phyloP scores from a whole-genome alignment of 345 rosid genomes.

The Gossypium anomalum region DNA sequence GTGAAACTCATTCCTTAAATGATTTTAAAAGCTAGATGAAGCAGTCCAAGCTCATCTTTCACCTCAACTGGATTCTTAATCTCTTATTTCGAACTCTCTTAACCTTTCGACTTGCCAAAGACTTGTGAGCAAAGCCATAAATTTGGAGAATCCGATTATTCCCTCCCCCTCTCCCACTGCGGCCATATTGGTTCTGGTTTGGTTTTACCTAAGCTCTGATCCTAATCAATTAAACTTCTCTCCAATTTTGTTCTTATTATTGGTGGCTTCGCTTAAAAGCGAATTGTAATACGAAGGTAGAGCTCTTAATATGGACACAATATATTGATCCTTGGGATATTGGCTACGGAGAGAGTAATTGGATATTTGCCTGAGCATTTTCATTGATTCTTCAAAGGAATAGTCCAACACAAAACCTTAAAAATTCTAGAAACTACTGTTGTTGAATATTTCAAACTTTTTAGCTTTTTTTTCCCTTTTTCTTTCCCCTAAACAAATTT shows the following conservation, averaged over 20 bases:
- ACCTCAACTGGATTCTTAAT: conserved; percentile 41
- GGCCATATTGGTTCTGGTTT: no score
- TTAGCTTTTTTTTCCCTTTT: conserved; percentile 8
- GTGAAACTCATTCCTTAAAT: conserved; percentile 17
- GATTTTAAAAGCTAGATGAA: conserved; percentile 41
- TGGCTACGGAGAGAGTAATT: conserved; percentile 75
- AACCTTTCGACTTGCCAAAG: conserved; percentile 48
- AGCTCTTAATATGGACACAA: conserved; percentile 39
- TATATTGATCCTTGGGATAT: conserved; percentile 57
- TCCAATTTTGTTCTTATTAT: conserved; percentile 38
- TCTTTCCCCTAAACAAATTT: not conserved
- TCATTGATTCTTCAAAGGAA: conserved; percentile 39
- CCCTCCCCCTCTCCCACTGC: conserved; percentile 13
- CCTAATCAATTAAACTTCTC: conserved; percentile 46
- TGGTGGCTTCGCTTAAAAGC: conserved; percentile 46
- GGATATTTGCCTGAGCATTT: conserved; percentile 83
- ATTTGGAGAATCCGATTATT: conserved; percentile 68
- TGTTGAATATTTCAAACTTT: conserved; percentile 28
- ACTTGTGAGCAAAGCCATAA: conserved; percentile 59
- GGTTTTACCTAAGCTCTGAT: no score
- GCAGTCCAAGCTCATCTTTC: conserved; percentile 46
- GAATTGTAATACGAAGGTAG: conserved; percentile 55
- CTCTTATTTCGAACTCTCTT: conserved; percentile 49
- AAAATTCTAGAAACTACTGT: conserved; percentile 49
- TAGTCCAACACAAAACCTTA: conserved; percentile 28